Conservation (phyloP, 2,329 filamentous ascomycete genomes). For the Fusarium vanettenii region DNA sequence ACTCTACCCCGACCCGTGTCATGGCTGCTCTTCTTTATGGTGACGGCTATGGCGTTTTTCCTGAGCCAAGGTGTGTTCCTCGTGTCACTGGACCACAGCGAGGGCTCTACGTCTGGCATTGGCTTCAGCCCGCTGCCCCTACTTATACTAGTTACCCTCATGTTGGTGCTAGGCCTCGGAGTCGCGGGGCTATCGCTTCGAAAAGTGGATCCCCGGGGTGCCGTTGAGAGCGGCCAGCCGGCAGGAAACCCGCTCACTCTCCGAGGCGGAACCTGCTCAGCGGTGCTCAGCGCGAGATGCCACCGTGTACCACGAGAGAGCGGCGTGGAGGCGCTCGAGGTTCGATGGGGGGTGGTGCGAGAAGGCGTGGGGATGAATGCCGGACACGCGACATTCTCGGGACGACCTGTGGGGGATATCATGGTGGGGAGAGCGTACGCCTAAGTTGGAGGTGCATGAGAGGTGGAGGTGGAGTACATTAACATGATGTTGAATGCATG, state of each 20-base stretch:
- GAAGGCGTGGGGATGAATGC: constrained; percentile 52
- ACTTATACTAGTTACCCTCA: constrained; percentile 54
- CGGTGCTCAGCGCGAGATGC: constrained; percentile 63
- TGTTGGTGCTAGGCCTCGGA: constrained; percentile 49
- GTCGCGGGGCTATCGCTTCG: constrained; percentile 55
- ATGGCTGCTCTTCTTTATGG: constrained; percentile 57
- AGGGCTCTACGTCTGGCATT: constrained; percentile 45
- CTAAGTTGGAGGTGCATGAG: constrained; percentile 15
- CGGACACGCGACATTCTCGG: constrained; percentile 59
- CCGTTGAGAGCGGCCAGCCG: constrained; percentile 48
- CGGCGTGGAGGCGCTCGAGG: constrained; percentile 50
- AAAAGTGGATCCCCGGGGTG: constrained; percentile 51
- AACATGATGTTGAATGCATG: not conserved
- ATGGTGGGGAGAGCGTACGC: constrained; percentile 44
- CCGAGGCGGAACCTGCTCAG: constrained; percentile 61
- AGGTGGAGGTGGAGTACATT: not conserved
- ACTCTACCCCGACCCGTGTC: constrained; percentile 61
- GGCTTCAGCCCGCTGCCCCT: constrained; percentile 58
- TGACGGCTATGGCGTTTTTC: constrained; percentile 57
- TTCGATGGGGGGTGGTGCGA: constrained; percentile 61
- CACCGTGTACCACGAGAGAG: constrained; percentile 51
- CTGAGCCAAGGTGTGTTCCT: constrained; percentile 59
- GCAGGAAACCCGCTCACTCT: constrained; percentile 62
- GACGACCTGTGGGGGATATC: constrained; percentile 44
- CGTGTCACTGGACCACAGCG: constrained; percentile 44